A percentile compares a stretch with the other conserved stretches of the same genome.
Evolutionary conservation across 345 rosid genomes (phyloP).

Genomic region (Aethionema arabicum): DNA sequence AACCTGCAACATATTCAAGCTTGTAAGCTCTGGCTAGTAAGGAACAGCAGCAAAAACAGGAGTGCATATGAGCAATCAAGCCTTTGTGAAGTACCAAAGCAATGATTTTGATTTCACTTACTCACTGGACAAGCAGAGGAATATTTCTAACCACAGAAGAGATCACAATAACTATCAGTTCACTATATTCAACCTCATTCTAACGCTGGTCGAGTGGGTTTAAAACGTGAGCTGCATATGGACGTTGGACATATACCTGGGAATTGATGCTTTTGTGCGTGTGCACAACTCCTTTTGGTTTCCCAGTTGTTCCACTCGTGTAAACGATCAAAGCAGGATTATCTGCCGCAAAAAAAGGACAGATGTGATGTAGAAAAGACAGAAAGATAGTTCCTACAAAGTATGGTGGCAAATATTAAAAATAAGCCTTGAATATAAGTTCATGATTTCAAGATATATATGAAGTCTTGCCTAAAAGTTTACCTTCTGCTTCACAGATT

Average conservation of each 20-base stretch:
- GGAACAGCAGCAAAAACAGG: background rate
- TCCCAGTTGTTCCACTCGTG: constrained; percentile 99
- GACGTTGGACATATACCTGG: constrained; percentile 54
- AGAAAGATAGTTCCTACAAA: constrained; percentile 18
- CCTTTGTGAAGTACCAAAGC: background rate
- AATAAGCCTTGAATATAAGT: constrained; percentile 17
- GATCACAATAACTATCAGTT: background rate
- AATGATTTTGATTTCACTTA: background rate
- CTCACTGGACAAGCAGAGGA: constrained; percentile 25
- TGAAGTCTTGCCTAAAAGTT: constrained; percentile 40
- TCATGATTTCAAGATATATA: constrained; percentile 24
- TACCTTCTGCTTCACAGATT: constrained; percentile 37
- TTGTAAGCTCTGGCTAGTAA: background rate
- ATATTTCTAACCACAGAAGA: constrained; percentile 13
- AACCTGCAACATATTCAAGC: constrained; percentile 53
- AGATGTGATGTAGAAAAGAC: constrained; percentile 25
- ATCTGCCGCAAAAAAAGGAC: constrained; percentile 42
- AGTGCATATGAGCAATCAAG: background rate
- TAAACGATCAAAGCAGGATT: constrained; percentile 89
- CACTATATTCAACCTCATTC: background rate
- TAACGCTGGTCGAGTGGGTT: constrained; percentile 6
- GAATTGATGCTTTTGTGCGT: constrained; percentile 81
- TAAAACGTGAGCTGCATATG: constrained; percentile 3
- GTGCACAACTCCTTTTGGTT: constrained; percentile 98
- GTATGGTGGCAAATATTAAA: background rate